phyloP scores from a whole-genome alignment of 495 filamentous ascomycete species.

The Oleoguttula mirabilis region DNA sequence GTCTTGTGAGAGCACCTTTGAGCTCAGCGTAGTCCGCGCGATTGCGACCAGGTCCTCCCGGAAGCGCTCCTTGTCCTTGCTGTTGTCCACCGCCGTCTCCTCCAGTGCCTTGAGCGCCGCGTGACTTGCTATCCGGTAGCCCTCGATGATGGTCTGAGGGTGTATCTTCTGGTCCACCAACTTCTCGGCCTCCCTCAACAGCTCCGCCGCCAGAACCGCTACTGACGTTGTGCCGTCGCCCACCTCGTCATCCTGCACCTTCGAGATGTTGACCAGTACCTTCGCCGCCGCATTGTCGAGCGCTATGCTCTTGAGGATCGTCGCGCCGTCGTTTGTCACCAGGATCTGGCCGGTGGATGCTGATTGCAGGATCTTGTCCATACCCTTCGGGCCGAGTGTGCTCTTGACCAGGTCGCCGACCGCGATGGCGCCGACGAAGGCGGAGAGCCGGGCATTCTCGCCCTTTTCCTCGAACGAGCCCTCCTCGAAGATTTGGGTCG shows the following conservation, averaged over 20 bases:
- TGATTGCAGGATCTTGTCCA: constrained; percentile 99
- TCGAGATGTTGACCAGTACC: constrained; percentile 95
- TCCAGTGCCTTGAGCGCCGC: constrained; percentile 77
- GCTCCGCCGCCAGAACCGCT: constrained; percentile 84
- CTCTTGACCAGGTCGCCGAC: constrained; percentile 96
- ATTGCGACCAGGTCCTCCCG: constrained; percentile 81
- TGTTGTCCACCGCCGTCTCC: constrained; percentile 77
- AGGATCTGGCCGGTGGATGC: constrained; percentile 96
- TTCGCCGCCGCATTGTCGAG: constrained; percentile 97
- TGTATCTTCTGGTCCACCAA: constrained; percentile 96
- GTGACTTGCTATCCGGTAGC: constrained; percentile 88
- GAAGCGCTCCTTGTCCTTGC: constrained; percentile 68
- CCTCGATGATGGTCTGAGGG: constrained; percentile 98
- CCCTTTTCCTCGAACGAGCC: constrained; percentile 93
- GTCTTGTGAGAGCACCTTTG: constrained; percentile 92
- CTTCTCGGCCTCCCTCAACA: constrained; percentile 92
- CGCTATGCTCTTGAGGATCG: constrained; percentile 96
- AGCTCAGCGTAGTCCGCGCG: constrained; percentile 92
- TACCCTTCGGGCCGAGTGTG: constrained; percentile 92
- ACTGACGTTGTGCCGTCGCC: constrained; percentile 92
- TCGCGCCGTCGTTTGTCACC: constrained; percentile 97
- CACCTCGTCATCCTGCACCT: constrained; percentile 97
- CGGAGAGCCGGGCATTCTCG: constrained; percentile 94
- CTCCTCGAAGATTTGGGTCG: constrained; percentile 96
- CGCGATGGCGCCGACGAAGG: constrained; percentile 67